These are phyloP conservation scores for Filobasidium floriforme DNA, from an alignment of 768 basidiomycete genomes.

Conservation along the genomic window DNA sequence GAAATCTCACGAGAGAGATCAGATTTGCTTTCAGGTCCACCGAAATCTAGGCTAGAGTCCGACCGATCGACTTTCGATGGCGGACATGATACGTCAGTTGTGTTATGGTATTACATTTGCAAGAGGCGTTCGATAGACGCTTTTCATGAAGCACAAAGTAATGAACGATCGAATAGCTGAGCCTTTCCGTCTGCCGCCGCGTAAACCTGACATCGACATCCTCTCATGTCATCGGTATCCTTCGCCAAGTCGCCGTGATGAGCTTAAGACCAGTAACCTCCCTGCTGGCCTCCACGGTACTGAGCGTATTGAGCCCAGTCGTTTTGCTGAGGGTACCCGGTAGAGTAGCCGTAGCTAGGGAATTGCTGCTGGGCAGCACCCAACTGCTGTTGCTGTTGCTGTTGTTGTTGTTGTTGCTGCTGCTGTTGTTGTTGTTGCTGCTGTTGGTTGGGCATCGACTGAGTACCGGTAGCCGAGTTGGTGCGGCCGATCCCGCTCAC, in stretches of 20 bases:
- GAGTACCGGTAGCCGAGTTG: neutral
- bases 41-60: too few relatives aligned
- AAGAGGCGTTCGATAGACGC: neutral
- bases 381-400: slow-evolving; percentile 24
- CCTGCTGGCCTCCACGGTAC: slow-evolving; percentile 17
- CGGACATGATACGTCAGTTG: neutral
- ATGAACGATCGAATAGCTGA: neutral
- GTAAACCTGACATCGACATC: neutral
- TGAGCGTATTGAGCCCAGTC: slow-evolving; percentile 39
- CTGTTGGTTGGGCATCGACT: slow-evolving; percentile 15
- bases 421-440: slow-evolving; percentile 23
- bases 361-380: slow-evolving; percentile 30
- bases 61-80: too few relatives aligned
- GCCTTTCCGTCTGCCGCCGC: neutral
- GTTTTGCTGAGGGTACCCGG: slow-evolving; percentile 25
- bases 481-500: neutral
- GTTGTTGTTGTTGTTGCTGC: slow-evolving; percentile 28
- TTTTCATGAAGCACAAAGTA: neutral
- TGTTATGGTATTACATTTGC: slow-evolving; percentile 1
- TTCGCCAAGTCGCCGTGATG: neutral
- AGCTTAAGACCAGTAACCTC: slow-evolving; percentile 17
- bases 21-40: too few relatives aligned
- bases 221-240: neutral
- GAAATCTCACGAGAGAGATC: too few relatives aligned
- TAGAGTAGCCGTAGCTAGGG: slow-evolving; percentile 29